A percentile compares a stretch with the other conserved stretches of the same genome.
Conservation (phyloP, 2,329 filamentous ascomycete genomes). For the Didymella arachidicola region DNA sequence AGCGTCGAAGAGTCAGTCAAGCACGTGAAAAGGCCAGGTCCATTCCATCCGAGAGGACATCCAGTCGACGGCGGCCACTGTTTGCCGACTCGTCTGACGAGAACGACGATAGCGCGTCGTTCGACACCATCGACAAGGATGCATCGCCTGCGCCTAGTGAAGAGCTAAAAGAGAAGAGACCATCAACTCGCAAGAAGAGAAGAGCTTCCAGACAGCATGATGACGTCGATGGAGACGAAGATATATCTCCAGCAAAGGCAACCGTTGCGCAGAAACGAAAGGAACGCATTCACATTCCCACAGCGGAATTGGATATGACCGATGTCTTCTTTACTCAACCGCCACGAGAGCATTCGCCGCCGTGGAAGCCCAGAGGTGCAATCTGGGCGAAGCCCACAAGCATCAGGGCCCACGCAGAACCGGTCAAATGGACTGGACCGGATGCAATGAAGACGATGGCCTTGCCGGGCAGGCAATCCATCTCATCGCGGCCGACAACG, state of each 20-base stretch:
- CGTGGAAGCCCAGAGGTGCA: slow-evolving; percentile 56
- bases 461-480: slow-evolving; percentile 37
- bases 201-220: slow-evolving; percentile 22
- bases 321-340: slow-evolving; percentile 56
- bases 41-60: slow-evolving; percentile 34
- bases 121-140: slow-evolving; percentile 17
- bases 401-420: slow-evolving; percentile 36
- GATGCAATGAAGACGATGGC: slow-evolving; percentile 37
- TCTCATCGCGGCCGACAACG: slow-evolving; percentile 34
- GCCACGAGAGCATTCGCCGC: slow-evolving; percentile 52
- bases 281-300: slow-evolving; percentile 55
- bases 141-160: slow-evolving; percentile 22
- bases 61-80: slow-evolving; percentile 27
- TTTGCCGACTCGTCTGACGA: slow-evolving; percentile 40
- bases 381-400: slow-evolving; percentile 56
- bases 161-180: slow-evolving; percentile 9
- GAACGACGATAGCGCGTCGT: slow-evolving; percentile 27
- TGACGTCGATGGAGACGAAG: slow-evolving; percentile 21
- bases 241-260: slow-evolving; percentile 32
- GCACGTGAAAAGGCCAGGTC: slow-evolving; percentile 33
- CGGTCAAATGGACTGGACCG: slow-evolving; percentile 22
- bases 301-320: slow-evolving; percentile 49
- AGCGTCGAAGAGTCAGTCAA: slow-evolving; percentile 45
- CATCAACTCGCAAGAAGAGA: slow-evolving; percentile 26
- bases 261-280: slow-evolving; percentile 47